These are phyloP conservation scores for Hippophae tibetana DNA, from an alignment of 306 rosid species.

Conservation along the genomic window DNA sequence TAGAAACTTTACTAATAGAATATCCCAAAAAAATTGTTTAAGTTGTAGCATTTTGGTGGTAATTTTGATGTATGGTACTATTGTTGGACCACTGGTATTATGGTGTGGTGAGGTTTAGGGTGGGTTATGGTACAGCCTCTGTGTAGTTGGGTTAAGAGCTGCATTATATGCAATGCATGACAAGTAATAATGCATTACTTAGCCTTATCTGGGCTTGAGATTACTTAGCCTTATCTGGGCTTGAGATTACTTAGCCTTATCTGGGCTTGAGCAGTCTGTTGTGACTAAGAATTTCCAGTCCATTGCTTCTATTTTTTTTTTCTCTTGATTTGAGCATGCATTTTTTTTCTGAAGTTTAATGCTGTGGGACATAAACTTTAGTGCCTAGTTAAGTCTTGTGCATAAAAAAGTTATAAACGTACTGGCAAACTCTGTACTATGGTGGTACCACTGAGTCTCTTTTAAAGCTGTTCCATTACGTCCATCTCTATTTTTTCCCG, in stretches of 20 bases:
- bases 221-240: conserved; percentile 22
- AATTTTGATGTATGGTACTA: neutral
- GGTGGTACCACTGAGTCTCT: too few relatives aligned
- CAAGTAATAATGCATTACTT: conserved; percentile 41
- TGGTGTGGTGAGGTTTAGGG: neutral
- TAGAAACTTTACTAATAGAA: conserved; percentile 11
- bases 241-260: conserved; percentile 23
- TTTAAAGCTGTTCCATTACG: too few relatives aligned
- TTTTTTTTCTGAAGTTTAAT: neutral
- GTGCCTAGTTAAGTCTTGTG: too few relatives aligned
- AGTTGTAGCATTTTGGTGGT: conserved; percentile 9
- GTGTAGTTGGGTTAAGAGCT: conserved; percentile 2
- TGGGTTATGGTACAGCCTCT: neutral
- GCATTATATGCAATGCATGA: conserved; percentile 30
- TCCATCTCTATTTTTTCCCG: too few relatives aligned
- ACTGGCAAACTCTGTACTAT: too few relatives aligned
- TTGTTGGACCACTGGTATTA: conserved; percentile 1
- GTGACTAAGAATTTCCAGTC: too few relatives aligned
- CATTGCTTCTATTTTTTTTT: too few relatives aligned
- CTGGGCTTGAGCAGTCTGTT: neutral
- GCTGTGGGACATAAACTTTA: too few relatives aligned
- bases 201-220: conserved; percentile 13
- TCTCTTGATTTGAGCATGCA: neutral
- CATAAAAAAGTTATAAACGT: too few relatives aligned
- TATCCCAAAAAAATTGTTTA: neutral